Percentiles rank a stretch among this genome's conserved stretches.
Evolutionary conservation across 495 filamentous ascomycete genomes (phyloP).

Genomic region (Baudoinia panamericana): DNA sequence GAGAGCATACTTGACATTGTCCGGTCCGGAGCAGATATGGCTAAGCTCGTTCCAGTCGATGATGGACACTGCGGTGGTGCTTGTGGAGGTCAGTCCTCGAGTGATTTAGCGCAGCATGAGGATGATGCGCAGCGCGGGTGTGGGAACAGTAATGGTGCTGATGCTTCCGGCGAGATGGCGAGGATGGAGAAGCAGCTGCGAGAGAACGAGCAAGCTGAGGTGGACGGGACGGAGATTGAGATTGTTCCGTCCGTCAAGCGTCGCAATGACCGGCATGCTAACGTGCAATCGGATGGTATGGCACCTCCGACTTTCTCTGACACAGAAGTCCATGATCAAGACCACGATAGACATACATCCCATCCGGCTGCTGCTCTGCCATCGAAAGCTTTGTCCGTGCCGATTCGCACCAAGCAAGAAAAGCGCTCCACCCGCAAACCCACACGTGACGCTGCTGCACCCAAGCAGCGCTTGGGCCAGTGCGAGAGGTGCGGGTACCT

Average conservation of each 20-base stretch:
- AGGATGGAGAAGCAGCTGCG: slow-evolving; percentile 71
- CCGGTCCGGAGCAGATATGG: slow-evolving; percentile 91
- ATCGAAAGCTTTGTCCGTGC: slow-evolving; percentile 1
- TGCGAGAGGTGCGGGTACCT: slow-evolving; percentile 88
- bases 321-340: background rate
- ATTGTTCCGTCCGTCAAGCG: too few relatives aligned
- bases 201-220: slow-evolving; percentile 47
- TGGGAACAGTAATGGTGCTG: slow-evolving; percentile 57
- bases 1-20: slow-evolving; percentile 93
- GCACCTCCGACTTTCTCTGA: too few relatives aligned
- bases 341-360: slow-evolving; percentile 8
- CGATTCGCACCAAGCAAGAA: slow-evolving; percentile 17
- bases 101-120: slow-evolving; percentile 20
- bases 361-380: background rate
- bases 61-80: slow-evolving; percentile 25
- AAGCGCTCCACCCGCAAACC: slow-evolving; percentile 8
- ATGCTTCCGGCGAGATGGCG: slow-evolving; percentile 76
- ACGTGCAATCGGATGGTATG: too few relatives aligned
- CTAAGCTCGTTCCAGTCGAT: slow-evolving; percentile 60
- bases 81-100: slow-evolving; percentile 23
- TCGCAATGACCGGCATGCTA: too few relatives aligned
- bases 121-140: slow-evolving; percentile 60
- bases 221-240: slow-evolving; percentile 54
- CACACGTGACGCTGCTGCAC: slow-evolving; percentile 25
- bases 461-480: slow-evolving; percentile 63